Percentiles rank a stretch among this genome's conserved stretches.
phyloP scores from a whole-genome alignment of 495 filamentous ascomycete species.

The Umbilicaria muhlenbergii region DNA sequence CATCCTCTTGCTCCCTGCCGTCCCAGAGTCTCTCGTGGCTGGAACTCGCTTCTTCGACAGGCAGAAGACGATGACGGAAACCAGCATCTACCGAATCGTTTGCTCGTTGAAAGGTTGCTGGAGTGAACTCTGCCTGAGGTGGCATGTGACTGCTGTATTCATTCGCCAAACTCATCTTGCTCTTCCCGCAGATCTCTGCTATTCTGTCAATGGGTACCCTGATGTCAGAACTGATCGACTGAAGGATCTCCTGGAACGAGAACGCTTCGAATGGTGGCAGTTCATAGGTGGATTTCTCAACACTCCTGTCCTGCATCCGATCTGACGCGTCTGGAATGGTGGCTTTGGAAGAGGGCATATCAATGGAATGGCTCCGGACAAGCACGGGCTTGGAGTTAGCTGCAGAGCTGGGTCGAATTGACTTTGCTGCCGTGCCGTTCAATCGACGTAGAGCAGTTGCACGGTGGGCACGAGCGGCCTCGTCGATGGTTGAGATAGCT shows the following conservation, averaged over 20 bases:
- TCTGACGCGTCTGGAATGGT: background rate
- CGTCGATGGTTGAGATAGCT: no score
- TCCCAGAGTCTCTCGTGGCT: no score
- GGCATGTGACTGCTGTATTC: constrained; percentile 50
- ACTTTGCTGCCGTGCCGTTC: no score
- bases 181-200: constrained; percentile 47
- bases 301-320: background rate
- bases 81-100: constrained; percentile 1
- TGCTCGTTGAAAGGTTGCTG: background rate
- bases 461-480: no score
- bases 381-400: constrained; percentile 6
- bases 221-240: constrained; percentile 43
- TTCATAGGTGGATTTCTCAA: constrained; percentile 7
- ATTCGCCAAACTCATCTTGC: constrained; percentile 44
- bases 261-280: constrained; percentile 37
- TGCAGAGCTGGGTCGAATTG: background rate
- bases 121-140: constrained; percentile 38
- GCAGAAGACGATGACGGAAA: constrained; percentile 2
- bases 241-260: constrained; percentile 43
- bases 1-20: no score
- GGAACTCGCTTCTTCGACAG: constrained; percentile 6
- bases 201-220: constrained; percentile 41
- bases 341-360: constrained; percentile 1
- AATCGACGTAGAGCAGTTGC: no score
- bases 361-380: constrained; percentile 1